A percentile compares a stretch with the other conserved stretches of the same genome.
These are phyloP conservation scores for Elongisporangium undulatum DNA, from an alignment of 352 stramenopile genomes.

Conservation along the genomic window DNA sequence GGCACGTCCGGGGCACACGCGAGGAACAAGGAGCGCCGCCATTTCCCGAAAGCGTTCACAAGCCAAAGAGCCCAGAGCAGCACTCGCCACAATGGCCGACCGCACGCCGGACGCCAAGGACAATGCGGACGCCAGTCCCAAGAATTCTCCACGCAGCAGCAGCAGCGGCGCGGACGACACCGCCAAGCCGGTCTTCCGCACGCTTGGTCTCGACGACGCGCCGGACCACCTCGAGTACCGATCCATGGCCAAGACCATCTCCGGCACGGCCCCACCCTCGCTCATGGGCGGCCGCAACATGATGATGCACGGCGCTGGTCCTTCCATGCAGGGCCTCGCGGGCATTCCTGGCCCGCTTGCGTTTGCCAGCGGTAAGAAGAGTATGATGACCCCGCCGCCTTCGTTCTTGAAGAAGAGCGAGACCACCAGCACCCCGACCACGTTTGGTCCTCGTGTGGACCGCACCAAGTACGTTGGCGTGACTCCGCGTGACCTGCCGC, in stretches of 20 bases:
- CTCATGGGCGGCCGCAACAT: constrained; percentile 31
- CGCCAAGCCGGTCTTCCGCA: constrained; percentile 25
- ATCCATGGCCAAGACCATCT: constrained; percentile 42
- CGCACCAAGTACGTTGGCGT: constrained; percentile 77
- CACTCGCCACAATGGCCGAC: constrained; percentile 13
- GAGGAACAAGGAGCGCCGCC: background rate
- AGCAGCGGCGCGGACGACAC: constrained; percentile 6
- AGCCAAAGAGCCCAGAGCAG: background rate
- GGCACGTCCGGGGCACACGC: background rate
- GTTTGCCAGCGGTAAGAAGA: constrained; percentile 43
- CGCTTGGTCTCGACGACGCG: constrained; percentile 39
- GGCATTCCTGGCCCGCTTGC: constrained; percentile 39
- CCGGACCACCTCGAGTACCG: constrained; percentile 43
- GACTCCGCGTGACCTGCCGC: constrained; percentile 57
- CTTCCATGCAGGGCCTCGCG: background rate
- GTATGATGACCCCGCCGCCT: constrained; percentile 11
- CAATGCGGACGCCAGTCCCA: constrained; percentile 40
- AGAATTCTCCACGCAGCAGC: background rate
- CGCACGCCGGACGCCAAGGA: constrained; percentile 51
- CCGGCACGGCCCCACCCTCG: constrained; percentile 27
- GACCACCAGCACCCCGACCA: constrained; percentile 20
- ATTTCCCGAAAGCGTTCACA: background rate
- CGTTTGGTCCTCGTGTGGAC: constrained; percentile 56
- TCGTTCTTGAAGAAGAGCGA: constrained; percentile 17
- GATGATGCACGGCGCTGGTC: constrained; percentile 17